Percentiles rank a stretch among this genome's conserved stretches.
Conservation (phyloP, 2,329 filamentous ascomycete genomes). For the Aspergillus calidoustus region DNA sequence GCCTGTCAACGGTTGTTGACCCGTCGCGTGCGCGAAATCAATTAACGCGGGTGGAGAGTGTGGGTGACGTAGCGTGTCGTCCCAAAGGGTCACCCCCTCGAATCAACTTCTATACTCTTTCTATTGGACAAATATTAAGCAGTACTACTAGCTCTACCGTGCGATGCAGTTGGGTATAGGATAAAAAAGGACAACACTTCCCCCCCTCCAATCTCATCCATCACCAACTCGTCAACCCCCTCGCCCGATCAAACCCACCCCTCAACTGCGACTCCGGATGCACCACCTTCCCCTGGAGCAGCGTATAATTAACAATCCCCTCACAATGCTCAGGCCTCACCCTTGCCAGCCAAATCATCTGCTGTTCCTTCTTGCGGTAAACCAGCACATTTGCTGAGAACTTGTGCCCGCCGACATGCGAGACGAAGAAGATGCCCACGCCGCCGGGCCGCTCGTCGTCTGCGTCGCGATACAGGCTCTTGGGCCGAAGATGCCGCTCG, state of each 20-base stretch:
- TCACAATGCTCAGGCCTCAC: conserved; percentile 86
- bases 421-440: conserved; percentile 89
- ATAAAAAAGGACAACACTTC: conserved; percentile 19
- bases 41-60: conserved; percentile 32
- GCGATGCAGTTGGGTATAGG: neutral
- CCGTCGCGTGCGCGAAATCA: conserved; percentile 29
- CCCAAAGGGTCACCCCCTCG: neutral
- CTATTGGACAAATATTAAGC: neutral
- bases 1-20: neutral
- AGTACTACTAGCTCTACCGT: neutral
- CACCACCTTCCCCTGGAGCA: conserved; percentile 86
- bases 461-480: conserved; percentile 78
- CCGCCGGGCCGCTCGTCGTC: conserved; percentile 83
- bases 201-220: neutral
- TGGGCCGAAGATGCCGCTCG: conserved; percentile 77
- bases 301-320: conserved; percentile 82
- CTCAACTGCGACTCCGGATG: conserved; percentile 81
- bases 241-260: conserved; percentile 79
- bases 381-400: conserved; percentile 90
- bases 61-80: conserved; percentile 32
- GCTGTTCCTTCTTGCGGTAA: conserved; percentile 63
- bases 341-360: conserved; percentile 80
- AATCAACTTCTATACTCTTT: neutral
- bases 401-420: conserved; percentile 91
- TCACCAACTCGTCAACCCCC: conserved; percentile 68